These are phyloP conservation scores for Tetraselmis striata DNA, from an alignment of 139 green algal species.

Conservation along the genomic window DNA sequence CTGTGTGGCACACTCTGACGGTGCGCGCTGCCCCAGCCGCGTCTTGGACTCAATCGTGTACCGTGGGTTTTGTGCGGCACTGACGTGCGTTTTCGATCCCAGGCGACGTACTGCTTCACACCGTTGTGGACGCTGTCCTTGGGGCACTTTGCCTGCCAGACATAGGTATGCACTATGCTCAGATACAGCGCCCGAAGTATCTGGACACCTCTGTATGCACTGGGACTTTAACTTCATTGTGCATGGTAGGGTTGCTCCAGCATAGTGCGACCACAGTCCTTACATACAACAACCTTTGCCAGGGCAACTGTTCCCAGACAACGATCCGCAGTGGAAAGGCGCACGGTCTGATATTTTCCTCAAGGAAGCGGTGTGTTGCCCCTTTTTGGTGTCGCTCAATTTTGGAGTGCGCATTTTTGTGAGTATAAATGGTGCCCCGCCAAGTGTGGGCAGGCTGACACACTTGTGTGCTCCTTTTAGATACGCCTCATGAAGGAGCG, in stretches of 20 bases:
- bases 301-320: conserved; percentile 98
- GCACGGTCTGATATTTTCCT: conserved; percentile 85
- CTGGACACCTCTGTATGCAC: not conserved
- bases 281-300: not conserved
- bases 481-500: conserved; percentile 74
- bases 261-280: no score
- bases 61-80: not conserved
- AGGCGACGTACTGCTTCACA: conserved; percentile 95
- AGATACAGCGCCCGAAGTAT: no score
- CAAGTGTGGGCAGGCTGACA: no score
- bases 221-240: not conserved
- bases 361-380: conserved; percentile 49
- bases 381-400: no score
- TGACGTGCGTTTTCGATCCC: not conserved
- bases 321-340: conserved; percentile 95
- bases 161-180: conserved; percentile 74
- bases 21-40: not conserved
- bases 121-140: conserved; percentile 90
- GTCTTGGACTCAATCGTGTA: no score
- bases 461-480: conserved; percentile 26
- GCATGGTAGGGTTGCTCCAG: no score
- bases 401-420: no score
- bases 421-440: no score
- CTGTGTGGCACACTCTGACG: not conserved
- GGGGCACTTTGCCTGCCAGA: conserved; percentile 91